Evolutionary conservation across 352 stramenopile species (phyloP).

Genomic region (Phytopythium sindhum): DNA sequence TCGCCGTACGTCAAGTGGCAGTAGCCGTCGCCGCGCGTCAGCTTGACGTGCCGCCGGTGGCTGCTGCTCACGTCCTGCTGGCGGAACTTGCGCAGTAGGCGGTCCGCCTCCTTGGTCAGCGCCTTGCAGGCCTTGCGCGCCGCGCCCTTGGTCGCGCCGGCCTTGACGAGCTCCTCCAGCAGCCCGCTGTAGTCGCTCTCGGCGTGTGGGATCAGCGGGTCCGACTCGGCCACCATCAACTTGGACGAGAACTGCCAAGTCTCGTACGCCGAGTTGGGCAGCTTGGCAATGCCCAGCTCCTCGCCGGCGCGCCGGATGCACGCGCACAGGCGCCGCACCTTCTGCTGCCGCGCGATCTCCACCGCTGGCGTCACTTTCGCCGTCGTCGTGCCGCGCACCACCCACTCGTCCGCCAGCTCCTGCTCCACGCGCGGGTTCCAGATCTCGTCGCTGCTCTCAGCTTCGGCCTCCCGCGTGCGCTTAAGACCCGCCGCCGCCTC

Average conservation of each 20-base stretch:
- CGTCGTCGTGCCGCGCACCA: constrained; percentile 1
- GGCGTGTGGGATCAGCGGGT: constrained; percentile 71
- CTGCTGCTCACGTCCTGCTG: constrained; percentile 39
- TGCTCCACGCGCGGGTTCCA: constrained; percentile 51
- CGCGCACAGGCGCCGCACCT: constrained; percentile 57
- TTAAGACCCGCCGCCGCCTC: constrained; percentile 20
- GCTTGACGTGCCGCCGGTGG: constrained; percentile 50
- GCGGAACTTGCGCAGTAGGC: constrained; percentile 45
- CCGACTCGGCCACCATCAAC: constrained; percentile 63
- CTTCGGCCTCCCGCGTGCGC: constrained; percentile 19
- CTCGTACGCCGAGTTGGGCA: constrained; percentile 83
- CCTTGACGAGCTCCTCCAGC: constrained; percentile 69
- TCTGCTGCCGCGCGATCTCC: constrained; percentile 71
- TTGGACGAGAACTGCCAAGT: constrained; percentile 82
- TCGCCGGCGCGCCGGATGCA: constrained; percentile 67
- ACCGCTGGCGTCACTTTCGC: constrained; percentile 34
- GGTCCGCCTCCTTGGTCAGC: constrained; percentile 49
- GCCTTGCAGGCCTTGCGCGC: constrained; percentile 68
- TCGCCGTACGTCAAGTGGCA: constrained; percentile 60
- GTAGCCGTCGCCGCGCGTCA: constrained; percentile 33
- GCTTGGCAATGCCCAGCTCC: constrained; percentile 70
- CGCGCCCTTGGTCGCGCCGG: constrained; percentile 53
- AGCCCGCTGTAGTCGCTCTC: constrained; percentile 68
- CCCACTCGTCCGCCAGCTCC: constrained; percentile 15
- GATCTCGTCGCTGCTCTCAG: constrained; percentile 23